Conservation (phyloP, 2,329 filamentous ascomycete genomes). For the Fusarium sp. region DNA sequence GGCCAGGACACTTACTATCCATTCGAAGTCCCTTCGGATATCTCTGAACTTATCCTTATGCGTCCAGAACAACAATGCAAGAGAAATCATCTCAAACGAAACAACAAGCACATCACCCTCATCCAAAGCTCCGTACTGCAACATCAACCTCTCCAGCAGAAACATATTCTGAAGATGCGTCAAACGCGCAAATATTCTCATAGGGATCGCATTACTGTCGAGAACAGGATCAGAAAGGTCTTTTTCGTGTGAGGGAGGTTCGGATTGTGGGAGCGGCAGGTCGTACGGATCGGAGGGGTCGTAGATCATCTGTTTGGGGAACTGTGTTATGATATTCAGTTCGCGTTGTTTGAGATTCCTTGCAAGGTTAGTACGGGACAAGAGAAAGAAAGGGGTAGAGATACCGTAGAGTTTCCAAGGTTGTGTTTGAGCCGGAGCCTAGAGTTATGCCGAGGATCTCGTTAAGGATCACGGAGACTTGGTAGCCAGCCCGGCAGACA, state of each 20-base stretch:
- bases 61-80: slow-evolving; percentile 9
- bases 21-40: slow-evolving; percentile 1
- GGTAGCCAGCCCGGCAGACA: background rate
- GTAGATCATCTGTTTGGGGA: background rate
- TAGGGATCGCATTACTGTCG: background rate
- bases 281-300: background rate
- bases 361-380: fast-evolving
- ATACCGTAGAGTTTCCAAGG: slow-evolving; percentile 2
- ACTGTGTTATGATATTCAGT: background rate
- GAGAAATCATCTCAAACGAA: slow-evolving; percentile 13
- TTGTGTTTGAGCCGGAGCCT: background rate
- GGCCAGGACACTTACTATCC: background rate
- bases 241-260: fast-evolving
- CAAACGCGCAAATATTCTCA: slow-evolving; percentile 6
- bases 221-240: slow-evolving; percentile 3
- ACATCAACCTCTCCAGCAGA: background rate
- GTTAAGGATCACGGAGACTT: background rate
- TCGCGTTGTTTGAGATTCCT: slow-evolving; percentile 2
- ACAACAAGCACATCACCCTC: slow-evolving; percentile 8
- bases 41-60: slow-evolving; percentile 16
- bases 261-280: background rate
- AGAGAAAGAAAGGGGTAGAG: fast-evolving
- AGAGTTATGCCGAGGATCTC: background rate
- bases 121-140: background rate
- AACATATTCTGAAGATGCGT: slow-evolving; percentile 22